Base-by-base conservation (phyloP, 129 eudicot genomes). In the Lactuca saligna region DNA sequence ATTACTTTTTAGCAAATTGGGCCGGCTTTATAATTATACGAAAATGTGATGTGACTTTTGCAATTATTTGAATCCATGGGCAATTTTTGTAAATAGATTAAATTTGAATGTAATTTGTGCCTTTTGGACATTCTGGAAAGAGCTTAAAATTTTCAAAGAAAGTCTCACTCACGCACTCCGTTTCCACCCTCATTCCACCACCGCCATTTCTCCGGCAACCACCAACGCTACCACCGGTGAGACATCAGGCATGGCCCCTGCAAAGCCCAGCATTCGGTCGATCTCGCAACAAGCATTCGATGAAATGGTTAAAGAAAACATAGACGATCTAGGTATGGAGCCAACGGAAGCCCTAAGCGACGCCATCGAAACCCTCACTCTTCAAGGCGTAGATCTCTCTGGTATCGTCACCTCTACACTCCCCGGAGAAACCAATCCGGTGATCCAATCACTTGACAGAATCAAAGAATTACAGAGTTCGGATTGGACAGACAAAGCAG, bases 351-450 rank as follows among this genome's bases (percentile, higher is more conserved):
- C 97, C 68, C 85, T 91, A 56, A 72, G 72, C 12, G 99, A 93
- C 82, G 97, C 92, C 63, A 81, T 93, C 68, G 81, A 94, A 48
- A 89, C 99, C 63, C 90, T 90, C 29, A 75, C 91, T 20, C 97
- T 94, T 6, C 99, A 90, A 85, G 96, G 93, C 81, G 99, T 90
- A 74, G 97, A 90, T 87, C 99, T 94, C 56, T 89, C 97, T 17
- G 96, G 98, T 50, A 83, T 87, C 6, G 75, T 85, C 70, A 85
- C 90, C 46, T 67, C 84, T 54, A 79, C 86, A 56, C 75, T 70
- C 32, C 93, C 93, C 2, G 97, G 97, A 12, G 86, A 87, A 76
- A 49, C 75, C 70, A 80, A 89, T 75, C 97, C 96, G 2, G 93
- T 89, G 51, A 65, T 94, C n/a, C 78, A 87, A 29, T 74, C 90